These are phyloP conservation scores for Penicillium frequentans DNA, from an alignment of 2,329 filamentous ascomycete genomes.

Conservation along the genomic window DNA sequence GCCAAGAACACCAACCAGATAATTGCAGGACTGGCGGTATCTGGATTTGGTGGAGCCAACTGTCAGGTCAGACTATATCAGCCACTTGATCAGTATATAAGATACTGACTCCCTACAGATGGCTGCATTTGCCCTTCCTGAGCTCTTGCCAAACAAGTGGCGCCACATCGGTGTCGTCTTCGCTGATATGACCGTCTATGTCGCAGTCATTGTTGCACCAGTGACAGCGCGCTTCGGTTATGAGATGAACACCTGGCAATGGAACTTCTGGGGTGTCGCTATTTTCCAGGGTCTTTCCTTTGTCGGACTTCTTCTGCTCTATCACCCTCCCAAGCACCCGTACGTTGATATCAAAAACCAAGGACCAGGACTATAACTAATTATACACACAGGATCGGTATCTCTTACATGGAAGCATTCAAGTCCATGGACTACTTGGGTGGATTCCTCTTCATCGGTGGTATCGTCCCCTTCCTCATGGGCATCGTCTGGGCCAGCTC, in stretches of 20 bases:
- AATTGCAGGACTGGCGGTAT: slow-evolving; percentile 43
- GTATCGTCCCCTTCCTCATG: slow-evolving; percentile 39
- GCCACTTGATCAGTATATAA: no score
- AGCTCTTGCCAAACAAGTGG: slow-evolving; percentile 53
- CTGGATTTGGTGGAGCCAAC: slow-evolving; percentile 48
- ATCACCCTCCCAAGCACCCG: slow-evolving; percentile 44
- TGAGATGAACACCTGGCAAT: slow-evolving; percentile 42
- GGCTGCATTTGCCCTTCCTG: slow-evolving; percentile 49
- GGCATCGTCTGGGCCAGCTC: slow-evolving; percentile 44
- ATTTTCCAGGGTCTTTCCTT: slow-evolving; percentile 48
- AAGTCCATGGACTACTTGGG: slow-evolving; percentile 43
- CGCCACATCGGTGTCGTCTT: slow-evolving; percentile 47
- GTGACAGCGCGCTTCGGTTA: slow-evolving; percentile 47
- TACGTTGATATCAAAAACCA: slow-evolving; percentile 26
- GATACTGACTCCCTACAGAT: slow-evolving; percentile 15
- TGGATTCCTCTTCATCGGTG: slow-evolving; percentile 34
- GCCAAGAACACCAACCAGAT: slow-evolving; percentile 42
- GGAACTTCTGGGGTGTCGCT: slow-evolving; percentile 48
- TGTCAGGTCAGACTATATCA: slow-evolving; percentile 35
- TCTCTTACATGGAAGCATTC: slow-evolving; percentile 36
- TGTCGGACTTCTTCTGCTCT: slow-evolving; percentile 43
- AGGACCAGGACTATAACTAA: slow-evolving; percentile 10
- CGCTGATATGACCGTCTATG: slow-evolving; percentile 44
- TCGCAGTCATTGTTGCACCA: slow-evolving; percentile 49
- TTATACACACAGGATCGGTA: slow-evolving; percentile 30